Conservation (phyloP, 1,139 yeast species). For the Pichia sp. region DNA sequence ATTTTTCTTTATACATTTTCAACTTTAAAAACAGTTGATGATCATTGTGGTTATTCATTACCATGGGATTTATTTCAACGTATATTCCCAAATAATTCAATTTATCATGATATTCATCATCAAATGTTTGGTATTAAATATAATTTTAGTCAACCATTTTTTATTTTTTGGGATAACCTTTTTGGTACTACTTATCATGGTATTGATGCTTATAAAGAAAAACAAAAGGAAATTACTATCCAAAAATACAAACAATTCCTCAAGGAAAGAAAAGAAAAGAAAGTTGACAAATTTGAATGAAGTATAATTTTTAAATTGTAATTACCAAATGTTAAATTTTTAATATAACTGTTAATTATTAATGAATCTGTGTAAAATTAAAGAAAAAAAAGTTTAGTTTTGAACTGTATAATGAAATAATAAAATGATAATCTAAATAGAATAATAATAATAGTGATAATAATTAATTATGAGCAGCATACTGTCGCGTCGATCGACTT, state of each 20-base stretch:
- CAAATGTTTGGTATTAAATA: conserved; percentile 92
- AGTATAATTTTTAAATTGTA: too few relatives aligned
- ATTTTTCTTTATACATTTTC: conserved; percentile 74
- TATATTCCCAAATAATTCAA: conserved; percentile 88
- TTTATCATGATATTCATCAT: conserved; percentile 95
- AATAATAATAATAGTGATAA: background rate
- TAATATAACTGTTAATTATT: too few relatives aligned
- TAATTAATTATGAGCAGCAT: background rate
- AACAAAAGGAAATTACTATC: conserved; percentile 55
- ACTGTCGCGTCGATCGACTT: background rate
- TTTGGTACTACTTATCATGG: conserved; percentile 69
- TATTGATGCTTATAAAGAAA: conserved; percentile 49
- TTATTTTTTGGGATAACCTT: conserved; percentile 82
- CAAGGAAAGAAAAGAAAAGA: conserved; percentile 34
- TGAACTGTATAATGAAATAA: background rate
- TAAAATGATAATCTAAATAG: background rate
- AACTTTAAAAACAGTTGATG: conserved; percentile 94
- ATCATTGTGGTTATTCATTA: conserved; percentile 91
- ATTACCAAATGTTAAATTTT: too few relatives aligned
- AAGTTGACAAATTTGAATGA: background rate
- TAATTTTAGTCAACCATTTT: conserved; percentile 95
- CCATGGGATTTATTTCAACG: conserved; percentile 89
- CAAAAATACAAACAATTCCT: conserved; percentile 58
- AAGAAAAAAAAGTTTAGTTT: background rate
- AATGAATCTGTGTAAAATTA: too few relatives aligned